Evolutionary conservation across 169 alveolate species (phyloP).

Genomic region (Cryptosporidium ubiquitum): DNA sequence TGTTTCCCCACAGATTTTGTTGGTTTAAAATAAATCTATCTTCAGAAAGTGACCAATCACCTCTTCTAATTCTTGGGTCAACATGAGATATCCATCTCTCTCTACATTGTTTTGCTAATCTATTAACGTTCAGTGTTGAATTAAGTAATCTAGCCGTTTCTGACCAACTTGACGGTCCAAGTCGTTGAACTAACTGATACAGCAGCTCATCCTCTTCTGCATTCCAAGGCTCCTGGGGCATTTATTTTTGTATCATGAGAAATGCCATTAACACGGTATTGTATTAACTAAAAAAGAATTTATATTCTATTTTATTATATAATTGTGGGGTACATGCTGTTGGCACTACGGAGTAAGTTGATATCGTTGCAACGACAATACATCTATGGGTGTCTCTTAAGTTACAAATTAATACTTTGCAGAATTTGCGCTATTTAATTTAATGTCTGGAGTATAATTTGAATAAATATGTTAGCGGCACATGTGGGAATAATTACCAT

Average conservation of each 20-base stretch:
- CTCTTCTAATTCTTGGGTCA: slow-evolving; percentile 83
- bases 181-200: slow-evolving; percentile 79
- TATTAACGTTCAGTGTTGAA: slow-evolving; percentile 75
- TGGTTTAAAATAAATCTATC: slow-evolving; percentile 80
- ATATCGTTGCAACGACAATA: slow-evolving; percentile 73
- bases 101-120: slow-evolving; percentile 87
- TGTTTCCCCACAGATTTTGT: slow-evolving; percentile 83
- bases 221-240: slow-evolving; percentile 78
- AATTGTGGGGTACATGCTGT: slow-evolving; percentile 71
- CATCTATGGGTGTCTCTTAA: slow-evolving; percentile 35
- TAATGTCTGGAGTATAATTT: slow-evolving; percentile 30
- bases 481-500: slow-evolving; percentile 16
- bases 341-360: slow-evolving; percentile 18
- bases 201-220: slow-evolving; percentile 84
- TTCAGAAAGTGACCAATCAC: slow-evolving; percentile 83
- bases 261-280: slow-evolving; percentile 19
- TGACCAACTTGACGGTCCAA: slow-evolving; percentile 87
- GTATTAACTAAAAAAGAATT: not conserved
- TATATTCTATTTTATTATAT: not conserved
- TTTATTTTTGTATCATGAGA: slow-evolving; percentile 57
- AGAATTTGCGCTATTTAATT: slow-evolving; percentile 38
- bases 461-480: slow-evolving; percentile 5
- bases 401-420: not conserved
- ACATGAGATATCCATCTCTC: slow-evolving; percentile 88
- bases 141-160: slow-evolving; percentile 86